phyloP scores from a whole-genome alignment of 1,139 yeast genomes.

The Barnettozyma hawaiiensis region DNA sequence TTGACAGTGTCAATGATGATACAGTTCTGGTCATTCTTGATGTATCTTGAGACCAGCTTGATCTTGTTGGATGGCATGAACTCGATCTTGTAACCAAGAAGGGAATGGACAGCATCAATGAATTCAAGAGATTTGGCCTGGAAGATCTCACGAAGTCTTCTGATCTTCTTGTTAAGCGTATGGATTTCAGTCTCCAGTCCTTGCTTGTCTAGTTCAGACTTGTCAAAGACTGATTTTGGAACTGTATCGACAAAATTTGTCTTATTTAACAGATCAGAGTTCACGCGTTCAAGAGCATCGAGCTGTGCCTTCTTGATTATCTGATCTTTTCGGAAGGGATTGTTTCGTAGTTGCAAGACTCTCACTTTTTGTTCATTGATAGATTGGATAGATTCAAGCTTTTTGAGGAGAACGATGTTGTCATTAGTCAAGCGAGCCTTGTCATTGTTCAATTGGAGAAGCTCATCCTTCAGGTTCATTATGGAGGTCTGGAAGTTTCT shows the following conservation, averaged over 20 bases:
- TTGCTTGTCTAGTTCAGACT: conserved; percentile 52
- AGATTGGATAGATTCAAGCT: conserved; percentile 30
- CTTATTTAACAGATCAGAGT: conserved; percentile 42
- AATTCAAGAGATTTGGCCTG: conserved; percentile 71
- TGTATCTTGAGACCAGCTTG: conserved; percentile 54
- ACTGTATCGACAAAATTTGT: conserved; percentile 30
- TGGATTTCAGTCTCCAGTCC: conserved; percentile 45
- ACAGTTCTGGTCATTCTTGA: conserved; percentile 30
- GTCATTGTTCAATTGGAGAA: conserved; percentile 36
- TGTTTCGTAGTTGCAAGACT: conserved; percentile 58
- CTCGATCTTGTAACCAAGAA: conserved; percentile 72
- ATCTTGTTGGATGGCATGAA: conserved; percentile 64
- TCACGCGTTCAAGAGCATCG: conserved; percentile 52
- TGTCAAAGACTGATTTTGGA: conserved; percentile 62
- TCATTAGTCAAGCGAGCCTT: conserved; percentile 36
- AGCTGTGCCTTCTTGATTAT: conserved; percentile 51
- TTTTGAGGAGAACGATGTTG: conserved; percentile 32
- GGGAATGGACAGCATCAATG: conserved; percentile 58
- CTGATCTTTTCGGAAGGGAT: conserved; percentile 66
- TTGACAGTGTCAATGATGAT: conserved; percentile 31
- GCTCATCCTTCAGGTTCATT: conserved; percentile 37
- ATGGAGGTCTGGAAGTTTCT: conserved; percentile 30
- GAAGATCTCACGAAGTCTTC: conserved; percentile 58
- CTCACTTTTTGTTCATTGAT: conserved; percentile 39
- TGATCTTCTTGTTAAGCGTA: conserved; percentile 50